Conservation (phyloP, 179 eudicot species). For the Actinidia arguta region DNA sequence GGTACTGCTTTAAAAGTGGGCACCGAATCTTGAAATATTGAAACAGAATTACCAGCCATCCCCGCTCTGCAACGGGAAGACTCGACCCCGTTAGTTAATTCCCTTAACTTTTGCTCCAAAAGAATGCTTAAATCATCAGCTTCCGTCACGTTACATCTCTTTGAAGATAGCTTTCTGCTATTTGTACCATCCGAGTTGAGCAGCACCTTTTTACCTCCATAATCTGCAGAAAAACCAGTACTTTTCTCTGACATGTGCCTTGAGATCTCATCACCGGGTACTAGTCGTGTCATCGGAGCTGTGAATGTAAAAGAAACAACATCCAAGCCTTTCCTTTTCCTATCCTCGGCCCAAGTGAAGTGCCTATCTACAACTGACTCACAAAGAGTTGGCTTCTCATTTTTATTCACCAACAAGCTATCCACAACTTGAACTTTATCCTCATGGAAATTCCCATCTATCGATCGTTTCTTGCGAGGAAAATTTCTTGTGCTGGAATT, state of each 20-base stretch:
- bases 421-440: constrained; percentile 38
- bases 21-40: constrained; percentile 36
- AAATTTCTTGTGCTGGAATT: constrained; percentile 48
- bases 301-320: constrained; percentile 94
- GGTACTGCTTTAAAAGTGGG: constrained; percentile 33
- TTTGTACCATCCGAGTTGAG: constrained; percentile 44
- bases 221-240: constrained; percentile 38
- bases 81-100: constrained; percentile 57
- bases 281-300: constrained; percentile 70
- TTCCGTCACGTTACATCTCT: constrained; percentile 49
- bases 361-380: constrained; percentile 40
- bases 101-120: constrained; percentile 82
- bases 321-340: constrained; percentile 71
- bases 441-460: constrained; percentile 49
- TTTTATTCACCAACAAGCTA: constrained; percentile 38
- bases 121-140: constrained; percentile 78
- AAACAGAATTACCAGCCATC: constrained; percentile 32
- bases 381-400: constrained; percentile 45
- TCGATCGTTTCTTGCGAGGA: constrained; percentile 69
- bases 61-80: constrained; percentile 42
- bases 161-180: constrained; percentile 44
- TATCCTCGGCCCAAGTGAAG: constrained; percentile 60
- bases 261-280: constrained; percentile 36
- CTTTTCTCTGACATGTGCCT: constrained; percentile 35
- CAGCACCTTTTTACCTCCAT: constrained; percentile 39